Percentiles rank a stretch among this genome's conserved stretches.
Conservation (phyloP, 371 early-diverging fungal species). For the Mortierella sp. region DNA sequence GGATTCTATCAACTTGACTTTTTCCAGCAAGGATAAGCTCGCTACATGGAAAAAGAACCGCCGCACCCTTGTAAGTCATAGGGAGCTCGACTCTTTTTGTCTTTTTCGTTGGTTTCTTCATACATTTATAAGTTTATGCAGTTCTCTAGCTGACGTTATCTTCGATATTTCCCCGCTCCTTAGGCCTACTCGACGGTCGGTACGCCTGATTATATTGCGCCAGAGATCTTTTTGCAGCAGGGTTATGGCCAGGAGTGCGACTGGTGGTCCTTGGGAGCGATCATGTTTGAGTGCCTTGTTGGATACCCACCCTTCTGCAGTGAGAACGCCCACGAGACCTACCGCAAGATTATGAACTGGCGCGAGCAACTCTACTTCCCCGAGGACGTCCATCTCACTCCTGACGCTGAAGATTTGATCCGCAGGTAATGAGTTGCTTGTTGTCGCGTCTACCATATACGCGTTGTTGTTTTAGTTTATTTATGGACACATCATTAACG, state of each 20-base stretch:
- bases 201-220: constrained; percentile 98
- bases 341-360: constrained; percentile 98
- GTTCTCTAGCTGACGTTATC: neutral
- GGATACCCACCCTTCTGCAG: constrained; percentile 99
- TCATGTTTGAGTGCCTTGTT: constrained; percentile 99
- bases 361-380: constrained; percentile 91
- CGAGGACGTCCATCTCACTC: constrained; percentile 91
- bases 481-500: neutral
- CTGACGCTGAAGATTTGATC: constrained; percentile 94
- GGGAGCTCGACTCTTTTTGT: neutral
- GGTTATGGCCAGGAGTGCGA: constrained; percentile 99
- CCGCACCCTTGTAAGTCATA: constrained; percentile 75
- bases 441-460: neutral
- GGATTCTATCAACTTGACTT: constrained; percentile 89
- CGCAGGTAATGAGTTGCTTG: constrained; percentile 64
- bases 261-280: constrained; percentile 99
- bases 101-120: too few relatives aligned
- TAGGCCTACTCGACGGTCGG: constrained; percentile 95
- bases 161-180: neutral
- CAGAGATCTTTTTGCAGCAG: constrained; percentile 93
- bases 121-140: neutral
- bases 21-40: constrained; percentile 84
- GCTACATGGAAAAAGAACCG: constrained; percentile 98
- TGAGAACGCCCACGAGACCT: constrained; percentile 96
- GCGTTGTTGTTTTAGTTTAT: neutral